A percentile compares a stretch with the other conserved stretches of the same genome.
phyloP scores from a whole-genome alignment of 139 green algal species.

The Tetradesmus obliquus region DNA sequence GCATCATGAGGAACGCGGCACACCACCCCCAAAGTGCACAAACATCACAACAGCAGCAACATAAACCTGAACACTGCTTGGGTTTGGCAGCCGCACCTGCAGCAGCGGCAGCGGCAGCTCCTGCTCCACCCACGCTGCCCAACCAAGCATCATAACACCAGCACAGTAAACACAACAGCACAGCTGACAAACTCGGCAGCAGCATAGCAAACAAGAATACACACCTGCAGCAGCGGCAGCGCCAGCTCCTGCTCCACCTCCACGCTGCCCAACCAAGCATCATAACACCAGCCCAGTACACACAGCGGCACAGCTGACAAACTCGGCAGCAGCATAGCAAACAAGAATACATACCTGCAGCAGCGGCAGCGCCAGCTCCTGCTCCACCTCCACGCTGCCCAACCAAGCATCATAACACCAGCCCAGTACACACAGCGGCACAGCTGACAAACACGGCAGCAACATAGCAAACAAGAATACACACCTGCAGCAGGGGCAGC shows the following conservation, averaged over 20 bases:
- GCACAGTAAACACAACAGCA: no score
- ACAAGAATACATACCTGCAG: conserved; percentile 85
- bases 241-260: not conserved
- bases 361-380: conserved; percentile 66
- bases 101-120: not conserved
- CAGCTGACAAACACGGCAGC: conserved; percentile 60
- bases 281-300: no score
- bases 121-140: not conserved
- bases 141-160: no score
- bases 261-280: no score
- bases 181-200: conserved; percentile 61
- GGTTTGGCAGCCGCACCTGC: not conserved
- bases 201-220: conserved; percentile 95
- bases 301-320: not conserved
- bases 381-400: conserved; percentile 65
- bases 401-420: conserved; percentile 21
- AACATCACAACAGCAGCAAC: no score
- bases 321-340: conserved; percentile 87
- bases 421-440: no score
- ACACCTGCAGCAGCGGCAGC: not conserved
- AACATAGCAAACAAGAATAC: conserved; percentile 91
- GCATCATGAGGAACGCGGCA: no score
- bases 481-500: conserved; percentile 65
- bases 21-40: no score
- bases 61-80: no score